Conservation (phyloP, 768 basidiomycete species). For the Termitomyces heimii region DNA sequence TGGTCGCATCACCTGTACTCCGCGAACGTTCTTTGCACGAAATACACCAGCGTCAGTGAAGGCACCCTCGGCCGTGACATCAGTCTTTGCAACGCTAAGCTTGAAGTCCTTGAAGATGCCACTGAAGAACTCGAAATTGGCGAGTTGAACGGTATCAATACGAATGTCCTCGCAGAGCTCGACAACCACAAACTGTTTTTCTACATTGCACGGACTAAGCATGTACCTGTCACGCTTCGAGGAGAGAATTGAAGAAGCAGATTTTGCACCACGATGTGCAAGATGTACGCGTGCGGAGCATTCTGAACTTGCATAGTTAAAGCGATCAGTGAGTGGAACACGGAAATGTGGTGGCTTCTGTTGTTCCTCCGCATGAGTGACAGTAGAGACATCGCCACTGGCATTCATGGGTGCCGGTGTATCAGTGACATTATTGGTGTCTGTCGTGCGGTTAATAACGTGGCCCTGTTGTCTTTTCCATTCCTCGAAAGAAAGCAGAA, state of each 20-base stretch:
- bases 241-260: slow-evolving; percentile 76
- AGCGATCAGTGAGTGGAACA: slow-evolving; percentile 77
- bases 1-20: slow-evolving; percentile 69
- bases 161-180: slow-evolving; percentile 97
- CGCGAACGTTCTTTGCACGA: slow-evolving; percentile 84
- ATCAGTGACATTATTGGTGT: slow-evolving; percentile 7
- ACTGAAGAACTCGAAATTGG: slow-evolving; percentile 97
- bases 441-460: slow-evolving; percentile 25
- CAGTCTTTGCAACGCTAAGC: slow-evolving; percentile 83
- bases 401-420: slow-evolving; percentile 10
- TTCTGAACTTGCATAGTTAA: slow-evolving; percentile 91
- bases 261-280: slow-evolving; percentile 77
- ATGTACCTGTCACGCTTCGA: slow-evolving; percentile 93
- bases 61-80: slow-evolving; percentile 49
- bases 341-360: slow-evolving; percentile 47
- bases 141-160: slow-evolving; percentile 93
- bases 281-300: slow-evolving; percentile 91
- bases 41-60: slow-evolving; percentile 78
- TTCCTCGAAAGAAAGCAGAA: slow-evolving; percentile 79
- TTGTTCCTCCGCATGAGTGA: slow-evolving; percentile 21
- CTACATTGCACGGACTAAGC: slow-evolving; percentile 81
- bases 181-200: slow-evolving; percentile 77
- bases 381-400: slow-evolving; percentile 14
- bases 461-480: slow-evolving; percentile 68
- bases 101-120: slow-evolving; percentile 92